Percentiles rank a stretch among this genome's conserved stretches.
These are phyloP conservation scores for Mortierella alpina DNA, from an alignment of 192 early-diverging fungal species.

Conservation along the genomic window DNA sequence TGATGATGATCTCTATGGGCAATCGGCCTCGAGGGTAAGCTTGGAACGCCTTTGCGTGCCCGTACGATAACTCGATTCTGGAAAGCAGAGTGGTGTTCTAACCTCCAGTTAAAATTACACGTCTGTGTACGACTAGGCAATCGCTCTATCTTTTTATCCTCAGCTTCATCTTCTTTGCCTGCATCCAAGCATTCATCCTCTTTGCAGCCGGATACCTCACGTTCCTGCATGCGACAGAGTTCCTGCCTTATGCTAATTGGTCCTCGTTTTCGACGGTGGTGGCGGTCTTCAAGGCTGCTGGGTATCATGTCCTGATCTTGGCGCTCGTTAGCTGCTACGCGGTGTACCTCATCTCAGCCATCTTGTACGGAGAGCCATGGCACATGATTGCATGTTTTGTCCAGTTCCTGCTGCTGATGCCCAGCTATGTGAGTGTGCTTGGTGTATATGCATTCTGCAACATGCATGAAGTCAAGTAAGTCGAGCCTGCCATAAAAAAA, in stretches of 20 bases:
- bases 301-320: slow-evolving; percentile 45
- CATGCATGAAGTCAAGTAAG: slow-evolving; percentile 57
- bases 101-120: background rate
- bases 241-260: slow-evolving; percentile 44
- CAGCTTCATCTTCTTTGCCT: slow-evolving; percentile 51
- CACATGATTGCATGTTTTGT: slow-evolving; percentile 53
- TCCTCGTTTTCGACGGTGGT: slow-evolving; percentile 33
- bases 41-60: background rate
- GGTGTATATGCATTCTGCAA: slow-evolving; percentile 52
- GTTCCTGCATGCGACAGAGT: slow-evolving; percentile 41
- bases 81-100: background rate
- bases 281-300: slow-evolving; percentile 45
- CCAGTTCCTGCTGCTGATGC: slow-evolving; percentile 39
- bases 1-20: slow-evolving; percentile 54
- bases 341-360: slow-evolving; percentile 28
- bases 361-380: slow-evolving; percentile 50
- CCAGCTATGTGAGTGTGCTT: slow-evolving; percentile 47
- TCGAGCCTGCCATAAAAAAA: background rate
- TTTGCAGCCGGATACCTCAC: slow-evolving; percentile 48
- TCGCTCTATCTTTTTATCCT: slow-evolving; percentile 43
- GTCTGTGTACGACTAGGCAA: slow-evolving; percentile 13
- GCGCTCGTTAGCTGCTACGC: slow-evolving; percentile 47
- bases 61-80: background rate
- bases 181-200: slow-evolving; percentile 44
- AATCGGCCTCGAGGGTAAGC: slow-evolving; percentile 52